These are phyloP conservation scores for Cadophora sp. DNA, from an alignment of 2,329 filamentous ascomycete genomes.

Conservation along the genomic window DNA sequence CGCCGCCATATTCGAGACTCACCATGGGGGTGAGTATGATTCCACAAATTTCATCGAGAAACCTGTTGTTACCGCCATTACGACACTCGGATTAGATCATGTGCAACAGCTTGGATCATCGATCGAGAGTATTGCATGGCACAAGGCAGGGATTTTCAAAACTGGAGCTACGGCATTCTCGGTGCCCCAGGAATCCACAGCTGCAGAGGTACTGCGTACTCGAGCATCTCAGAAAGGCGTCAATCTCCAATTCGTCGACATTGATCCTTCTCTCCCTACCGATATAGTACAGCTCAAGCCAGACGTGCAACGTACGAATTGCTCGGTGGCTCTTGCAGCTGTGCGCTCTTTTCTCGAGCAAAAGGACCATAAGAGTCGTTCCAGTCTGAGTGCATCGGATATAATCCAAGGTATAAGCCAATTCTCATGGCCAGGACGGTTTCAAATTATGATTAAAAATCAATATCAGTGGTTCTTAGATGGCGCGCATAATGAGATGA, in stretches of 20 bases:
- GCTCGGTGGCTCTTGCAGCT: conserved; percentile 55
- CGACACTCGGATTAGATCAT: conserved; percentile 71
- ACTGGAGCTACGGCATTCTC: conserved; percentile 64
- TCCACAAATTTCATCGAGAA: conserved; percentile 68
- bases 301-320: conserved; percentile 63
- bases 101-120: conserved; percentile 65
- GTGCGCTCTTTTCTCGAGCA: conserved; percentile 53
- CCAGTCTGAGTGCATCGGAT: conserved; percentile 64
- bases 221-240: conserved; percentile 58
- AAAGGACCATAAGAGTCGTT: conserved; percentile 25
- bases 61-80: conserved; percentile 64
- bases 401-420: conserved; percentile 66
- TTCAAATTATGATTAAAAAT: conserved; percentile 62
- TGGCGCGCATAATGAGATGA: conserved; percentile 63
- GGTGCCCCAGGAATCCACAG: conserved; percentile 55
- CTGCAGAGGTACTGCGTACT: conserved; percentile 51
- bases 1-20: conserved; percentile 68
- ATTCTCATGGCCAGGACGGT: conserved; percentile 80
- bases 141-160: conserved; percentile 76
- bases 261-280: conserved; percentile 28
- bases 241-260: conserved; percentile 39
- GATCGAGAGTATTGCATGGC: conserved; percentile 71
- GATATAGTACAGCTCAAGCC: conserved; percentile 49
- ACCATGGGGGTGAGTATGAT: conserved; percentile 72
- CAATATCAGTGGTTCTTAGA: conserved; percentile 35